phyloP scores from a whole-genome alignment of 352 stramenopile genomes.

The Phytophthora ramorum region DNA sequence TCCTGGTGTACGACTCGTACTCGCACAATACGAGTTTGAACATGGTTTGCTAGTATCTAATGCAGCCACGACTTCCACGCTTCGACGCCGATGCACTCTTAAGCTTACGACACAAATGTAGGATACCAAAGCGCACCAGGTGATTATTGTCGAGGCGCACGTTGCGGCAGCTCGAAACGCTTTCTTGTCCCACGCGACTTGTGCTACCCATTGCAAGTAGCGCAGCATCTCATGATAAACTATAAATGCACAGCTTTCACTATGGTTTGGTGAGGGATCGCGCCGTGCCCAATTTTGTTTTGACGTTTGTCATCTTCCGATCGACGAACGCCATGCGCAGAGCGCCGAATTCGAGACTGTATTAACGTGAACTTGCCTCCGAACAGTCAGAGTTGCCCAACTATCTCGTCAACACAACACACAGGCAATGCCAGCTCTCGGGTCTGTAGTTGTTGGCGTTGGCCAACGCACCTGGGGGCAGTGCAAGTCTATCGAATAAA shows the following conservation, averaged over 20 bases:
- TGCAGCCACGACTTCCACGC: neutral
- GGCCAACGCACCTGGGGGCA: conserved; percentile 9
- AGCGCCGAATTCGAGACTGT: neutral
- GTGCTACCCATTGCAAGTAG: neutral
- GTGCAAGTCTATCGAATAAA: neutral
- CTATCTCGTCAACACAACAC: neutral
- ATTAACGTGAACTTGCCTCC: conserved; percentile 5
- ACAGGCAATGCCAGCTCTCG: neutral
- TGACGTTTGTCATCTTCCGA: conserved; percentile 12
- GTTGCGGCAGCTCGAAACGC: conserved; percentile 18
- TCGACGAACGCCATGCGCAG: neutral
- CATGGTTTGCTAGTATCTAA: neutral
- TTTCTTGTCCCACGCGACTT: conserved; percentile 14
- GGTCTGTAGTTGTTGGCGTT: conserved; percentile 7
- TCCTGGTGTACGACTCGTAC: no score
- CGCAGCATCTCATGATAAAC: conserved; percentile 11
- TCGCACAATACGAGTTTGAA: no score
- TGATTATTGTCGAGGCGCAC: conserved; percentile 11
- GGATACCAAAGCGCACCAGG: neutral
- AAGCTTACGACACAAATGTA: neutral
- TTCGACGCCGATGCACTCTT: neutral
- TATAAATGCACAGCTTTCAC: conserved; percentile 4
- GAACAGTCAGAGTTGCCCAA: neutral
- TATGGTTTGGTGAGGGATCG: no score
- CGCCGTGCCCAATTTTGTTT: neutral